Evolutionary conservation across 2,329 filamentous ascomycete species (phyloP), one percentile per base, ranked within the genome.

Genomic region (Colletotrichum incanum): DNA sequence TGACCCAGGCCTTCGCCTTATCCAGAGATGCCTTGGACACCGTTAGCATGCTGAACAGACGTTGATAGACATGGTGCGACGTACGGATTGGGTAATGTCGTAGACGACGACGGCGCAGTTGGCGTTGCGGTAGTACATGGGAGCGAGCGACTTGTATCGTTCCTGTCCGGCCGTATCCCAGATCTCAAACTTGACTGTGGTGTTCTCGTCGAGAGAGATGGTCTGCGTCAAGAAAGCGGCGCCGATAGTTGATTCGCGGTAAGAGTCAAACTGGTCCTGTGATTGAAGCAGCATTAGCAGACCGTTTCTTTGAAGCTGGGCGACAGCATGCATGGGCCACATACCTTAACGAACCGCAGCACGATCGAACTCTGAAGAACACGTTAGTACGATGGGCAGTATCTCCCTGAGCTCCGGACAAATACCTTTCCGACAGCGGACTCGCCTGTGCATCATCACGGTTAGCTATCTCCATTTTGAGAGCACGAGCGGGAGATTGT

Each of bases 61-160:
- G 2, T 11, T 34, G 6, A 28, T 52, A 26, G 50, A 5, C 16
- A 11, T 18, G 58, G n/a, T 7, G 14, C 16, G 61, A 85, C 93
- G 74, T 92, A 99, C 96, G 77, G 96, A 94, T 90, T 99, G 96
- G 80, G 96, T 99, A 80, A 99, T 98, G 85, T 99, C 96, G 85
- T 99, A 99, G 76, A 99, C 96, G 60, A 99, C 96, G 41, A 99
- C 96, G 71, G 97, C 96, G 86, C 96, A 98, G 90, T 99, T 98
- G 78, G 97, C 97, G 83, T 99, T 99, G 79, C 97, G 89, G 87
- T 99, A 99, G 88, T 99, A 99, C 96, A 99, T 99, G 78, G 96
- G 96, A 43, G 96, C 96, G 76, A 99, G 89, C 16, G 96, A 98
- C 89, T 98, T 98, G 90, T 98, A 99, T 80, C 97, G 92, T 86